These are phyloP conservation scores for Diospyros lotus DNA, from an alignment of 148 eudicot species.

Conservation along the genomic window DNA sequence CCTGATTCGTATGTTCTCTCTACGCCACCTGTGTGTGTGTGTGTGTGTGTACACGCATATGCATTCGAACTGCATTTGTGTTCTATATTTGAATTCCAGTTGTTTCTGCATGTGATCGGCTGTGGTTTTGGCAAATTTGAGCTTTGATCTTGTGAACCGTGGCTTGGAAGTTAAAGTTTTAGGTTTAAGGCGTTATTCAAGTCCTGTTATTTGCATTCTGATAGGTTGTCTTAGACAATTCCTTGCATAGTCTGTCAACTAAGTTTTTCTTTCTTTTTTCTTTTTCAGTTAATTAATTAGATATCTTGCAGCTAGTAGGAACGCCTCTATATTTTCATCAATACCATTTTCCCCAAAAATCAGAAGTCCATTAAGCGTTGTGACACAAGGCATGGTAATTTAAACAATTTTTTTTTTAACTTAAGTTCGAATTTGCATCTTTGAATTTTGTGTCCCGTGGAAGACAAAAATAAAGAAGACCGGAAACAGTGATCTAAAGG, in stretches of 20 bases:
- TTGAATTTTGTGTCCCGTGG: not conserved
- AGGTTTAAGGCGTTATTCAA: not conserved
- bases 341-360: too few species aligned
- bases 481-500: not conserved
- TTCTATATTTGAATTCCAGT: not conserved
- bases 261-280: too few species aligned
- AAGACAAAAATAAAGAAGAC: not conserved
- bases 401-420: too few species aligned
- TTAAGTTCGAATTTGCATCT: not conserved
- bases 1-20: conserved; percentile 60
- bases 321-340: too few species aligned
- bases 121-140: not conserved
- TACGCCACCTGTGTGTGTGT: not conserved
- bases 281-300: not conserved
- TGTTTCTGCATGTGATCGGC: not conserved
- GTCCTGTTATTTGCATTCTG: not conserved
- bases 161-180: not conserved
- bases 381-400: too few species aligned
- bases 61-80: not conserved
- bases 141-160: not conserved
- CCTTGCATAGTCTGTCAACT: too few species aligned
- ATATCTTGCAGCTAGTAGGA: too few species aligned
- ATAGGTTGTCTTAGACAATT: not conserved
- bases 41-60: not conserved
- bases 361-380: too few species aligned